These are phyloP conservation scores for Candida glucosophila DNA, from an alignment of 1,139 yeast species.

Conservation along the genomic window DNA sequence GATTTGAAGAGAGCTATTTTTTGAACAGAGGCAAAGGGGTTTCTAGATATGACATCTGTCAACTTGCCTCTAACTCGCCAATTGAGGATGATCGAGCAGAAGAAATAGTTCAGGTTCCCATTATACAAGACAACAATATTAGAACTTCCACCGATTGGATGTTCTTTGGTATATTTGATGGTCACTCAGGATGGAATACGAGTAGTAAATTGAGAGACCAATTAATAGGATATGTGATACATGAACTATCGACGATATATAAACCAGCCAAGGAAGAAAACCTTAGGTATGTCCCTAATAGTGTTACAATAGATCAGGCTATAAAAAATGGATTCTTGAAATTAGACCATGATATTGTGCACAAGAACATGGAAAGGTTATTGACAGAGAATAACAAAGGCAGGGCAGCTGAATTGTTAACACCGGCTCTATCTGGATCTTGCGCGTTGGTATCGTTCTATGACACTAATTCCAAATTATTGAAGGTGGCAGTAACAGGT, in stretches of 20 bases:
- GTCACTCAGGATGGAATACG: constrained; percentile 96
- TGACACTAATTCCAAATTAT: constrained; percentile 61
- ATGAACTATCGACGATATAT: constrained; percentile 64
- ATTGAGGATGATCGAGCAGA: constrained; percentile 93
- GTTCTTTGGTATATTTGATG: constrained; percentile 94
- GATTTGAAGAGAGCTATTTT: constrained; percentile 68
- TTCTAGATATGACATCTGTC: constrained; percentile 81
- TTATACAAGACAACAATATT: constrained; percentile 44
- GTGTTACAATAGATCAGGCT: constrained; percentile 70
- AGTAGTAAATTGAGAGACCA: constrained; percentile 75
- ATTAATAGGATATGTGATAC: constrained; percentile 66
- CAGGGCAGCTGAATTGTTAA: constrained; percentile 63
- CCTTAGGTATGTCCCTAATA: constrained; percentile 48
- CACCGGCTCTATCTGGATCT: constrained; percentile 94
- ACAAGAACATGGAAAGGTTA: constrained; percentile 61
- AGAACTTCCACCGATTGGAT: constrained; percentile 73
- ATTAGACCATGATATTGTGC: constrained; percentile 81
- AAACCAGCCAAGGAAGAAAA: constrained; percentile 44
- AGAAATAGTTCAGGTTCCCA: constrained; percentile 75
- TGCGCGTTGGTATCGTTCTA: constrained; percentile 86
- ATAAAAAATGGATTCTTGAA: constrained; percentile 73
- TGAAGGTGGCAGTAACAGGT: constrained; percentile 93
- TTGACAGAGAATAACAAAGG: constrained; percentile 53
- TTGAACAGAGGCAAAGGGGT: constrained; percentile 90
- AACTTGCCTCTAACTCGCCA: constrained; percentile 85